phyloP scores from a whole-genome alignment of 306 rosid species.

The Ceratonia siliqua region DNA sequence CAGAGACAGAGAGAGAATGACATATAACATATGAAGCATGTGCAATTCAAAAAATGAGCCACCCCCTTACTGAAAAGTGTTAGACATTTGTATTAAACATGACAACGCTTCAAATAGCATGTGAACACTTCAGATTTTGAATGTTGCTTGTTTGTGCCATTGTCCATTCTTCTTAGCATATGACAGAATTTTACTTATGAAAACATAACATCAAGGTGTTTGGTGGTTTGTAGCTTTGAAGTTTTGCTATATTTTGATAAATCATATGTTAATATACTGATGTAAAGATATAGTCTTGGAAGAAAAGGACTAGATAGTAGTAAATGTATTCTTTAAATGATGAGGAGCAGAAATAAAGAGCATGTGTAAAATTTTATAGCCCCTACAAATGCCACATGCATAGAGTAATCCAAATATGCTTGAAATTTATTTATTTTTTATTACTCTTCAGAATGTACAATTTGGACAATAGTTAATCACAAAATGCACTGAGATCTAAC shows the following conservation, averaged over 20 bases:
- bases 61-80: too few species aligned
- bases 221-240: background rate
- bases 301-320: background rate
- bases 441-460: background rate
- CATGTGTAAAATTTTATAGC: background rate
- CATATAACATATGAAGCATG: background rate
- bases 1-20: background rate
- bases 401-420: background rate
- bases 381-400: background rate
- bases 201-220: background rate
- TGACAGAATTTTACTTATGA: background rate
- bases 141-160: too few species aligned
- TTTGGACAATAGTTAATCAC: background rate
- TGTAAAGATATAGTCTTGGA: background rate
- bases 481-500: background rate
- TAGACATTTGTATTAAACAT: too few species aligned
- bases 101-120: too few species aligned
- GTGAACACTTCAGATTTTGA: too few species aligned
- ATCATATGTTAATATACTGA: background rate
- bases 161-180: too few species aligned
- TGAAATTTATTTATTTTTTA: background rate
- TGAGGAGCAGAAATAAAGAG: background rate
- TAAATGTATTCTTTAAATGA: background rate
- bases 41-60: too few species aligned
- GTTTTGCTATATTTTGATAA: background rate